Base-by-base conservation (phyloP, 352 stramenopile genomes). In the Peronospora destructor region DNA sequence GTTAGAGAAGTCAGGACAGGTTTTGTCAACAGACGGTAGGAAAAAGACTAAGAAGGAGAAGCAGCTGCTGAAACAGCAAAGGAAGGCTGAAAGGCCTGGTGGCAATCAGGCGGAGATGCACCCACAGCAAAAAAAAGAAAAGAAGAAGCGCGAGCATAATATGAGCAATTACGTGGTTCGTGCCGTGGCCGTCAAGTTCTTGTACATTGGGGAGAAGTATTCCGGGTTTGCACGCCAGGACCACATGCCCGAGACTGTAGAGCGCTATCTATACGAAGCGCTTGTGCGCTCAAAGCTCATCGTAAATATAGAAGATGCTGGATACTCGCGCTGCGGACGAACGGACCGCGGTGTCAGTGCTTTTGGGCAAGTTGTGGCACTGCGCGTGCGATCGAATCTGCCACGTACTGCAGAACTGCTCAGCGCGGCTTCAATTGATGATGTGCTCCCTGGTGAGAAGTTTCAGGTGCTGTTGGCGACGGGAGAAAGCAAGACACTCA, bases 321-420 rank as follows among this genome's bases (percentile, higher is more conserved):
- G 72, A 9, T 99, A 99, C 74, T 98, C 87, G 9, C 81, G 96
- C 23, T 99, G 95, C 58, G 97, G 97, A 3, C 81, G 97, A 21
- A 99, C 97, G 2, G 97, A 99, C 64, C 84, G 85, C 38, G 96
- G 96, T 14, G 97, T 99, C 4, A 95, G 81, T 46, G 83, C 83
- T 0, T 87, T 94, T 44, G 80, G 80, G 3, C 83, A 94, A 66
- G 81, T 91, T 44, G 64, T 94, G 12, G 72, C 60, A 1, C 53
- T 91, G 1, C 74, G 64, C 12, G 54, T 94, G 49, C 83, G 83
- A 25, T 94, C 83, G 1, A 91, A 85, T 46, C 25, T 94, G 45
- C 83, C 83, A 16, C 61, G 63, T 29, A 67, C 77, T 32, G 76
- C 74, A 26, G 56, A 77, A 53, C 57, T 91, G 29, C 56, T 94